Base-by-base conservation (phyloP, 495 filamentous ascomycete genomes). In the Astrocystis sublimbata region DNA sequence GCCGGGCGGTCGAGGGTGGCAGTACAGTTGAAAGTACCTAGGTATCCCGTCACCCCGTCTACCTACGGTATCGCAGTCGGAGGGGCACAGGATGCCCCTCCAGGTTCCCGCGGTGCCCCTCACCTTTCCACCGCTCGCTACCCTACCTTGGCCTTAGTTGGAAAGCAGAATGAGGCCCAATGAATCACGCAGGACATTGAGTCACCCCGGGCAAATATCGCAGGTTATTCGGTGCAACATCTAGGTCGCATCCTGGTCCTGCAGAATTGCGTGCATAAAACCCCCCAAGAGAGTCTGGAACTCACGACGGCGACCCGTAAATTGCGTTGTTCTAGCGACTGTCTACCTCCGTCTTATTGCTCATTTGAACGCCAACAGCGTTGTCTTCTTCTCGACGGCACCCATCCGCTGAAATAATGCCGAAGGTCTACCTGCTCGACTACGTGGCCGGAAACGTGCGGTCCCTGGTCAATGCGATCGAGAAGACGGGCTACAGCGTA, bases 391-490 rank as follows among this genome's bases (percentile, higher is more conserved):
- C 10, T 28, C 53, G 19, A n/a, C 58, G 45, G 35, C 46, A 24
- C 26, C 33, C 26, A 59, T 24, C 21, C 21, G 23, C 50, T 38
- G 59, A 79, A n/a, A n/a, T 63, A 50, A 97, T 97, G 92, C 89
- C 92, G 36, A 93, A 84, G 15, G 94, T 97, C 57, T 89, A 98
- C 79, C 81, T 98, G 51, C 86, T 98, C 36, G 93, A 98, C 66
- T 84, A 83, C 57, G 81, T 85, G 60, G 82, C 79, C 47, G 94
- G 94, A 63, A 98, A 98, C 77, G 86, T 98, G 60, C 89, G 94
- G 52, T 96, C 92, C 47, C 83, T 98, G 66, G 92, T 92, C 71
- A 98, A 98, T 78, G 94, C 94, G 65, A 96, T 98, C 70, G 93
- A 98, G 73, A 92, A 91, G 75, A 78, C 92, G 57, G 94, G 96